phyloP scores from a whole-genome alignment of 2,329 filamentous ascomycete species.

The Diaporthe eres region DNA sequence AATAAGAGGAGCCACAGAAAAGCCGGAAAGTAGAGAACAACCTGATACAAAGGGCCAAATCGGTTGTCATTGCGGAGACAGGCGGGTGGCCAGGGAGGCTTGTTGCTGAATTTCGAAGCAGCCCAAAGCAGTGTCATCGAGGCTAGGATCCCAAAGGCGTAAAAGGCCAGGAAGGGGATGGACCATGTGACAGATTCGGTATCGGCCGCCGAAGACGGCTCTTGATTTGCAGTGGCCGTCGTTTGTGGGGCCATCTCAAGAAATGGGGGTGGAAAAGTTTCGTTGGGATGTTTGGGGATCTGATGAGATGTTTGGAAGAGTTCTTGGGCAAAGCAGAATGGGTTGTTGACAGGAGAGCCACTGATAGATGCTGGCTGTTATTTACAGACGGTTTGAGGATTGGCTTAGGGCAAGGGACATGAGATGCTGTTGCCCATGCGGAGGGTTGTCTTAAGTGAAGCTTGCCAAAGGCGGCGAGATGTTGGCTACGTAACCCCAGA shows the following conservation, averaged over 20 bases:
- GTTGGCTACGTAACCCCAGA: rapidly evolving
- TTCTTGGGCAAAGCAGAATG: neutral
- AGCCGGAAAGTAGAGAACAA: neutral
- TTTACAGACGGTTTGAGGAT: too few species aligned
- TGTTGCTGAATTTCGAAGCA: neutral
- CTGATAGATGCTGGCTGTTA: neutral
- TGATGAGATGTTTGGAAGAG: neutral
- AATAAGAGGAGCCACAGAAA: neutral
- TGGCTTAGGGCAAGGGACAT: too few species aligned
- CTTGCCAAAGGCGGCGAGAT: neutral
- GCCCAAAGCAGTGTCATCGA: neutral
- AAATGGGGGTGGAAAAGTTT: neutral
- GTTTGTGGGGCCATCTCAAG: neutral
- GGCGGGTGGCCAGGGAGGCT: neutral
- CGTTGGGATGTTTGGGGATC: neutral
- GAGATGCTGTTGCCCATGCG: neutral
- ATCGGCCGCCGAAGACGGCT: neutral
- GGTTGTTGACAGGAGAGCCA: too few species aligned
- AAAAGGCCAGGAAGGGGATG: neutral
- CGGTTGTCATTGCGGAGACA: neutral
- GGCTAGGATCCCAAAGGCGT: neutral
- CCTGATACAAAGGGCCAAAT: neutral
- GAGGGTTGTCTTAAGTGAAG: neutral
- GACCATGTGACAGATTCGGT: neutral
- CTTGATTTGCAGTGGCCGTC: neutral